A percentile compares a stretch with the other conserved stretches of the same genome.
Evolutionary conservation across 2,329 filamentous ascomycete genomes (phyloP).

Genomic region (Ophiostoma pallidulum): DNA sequence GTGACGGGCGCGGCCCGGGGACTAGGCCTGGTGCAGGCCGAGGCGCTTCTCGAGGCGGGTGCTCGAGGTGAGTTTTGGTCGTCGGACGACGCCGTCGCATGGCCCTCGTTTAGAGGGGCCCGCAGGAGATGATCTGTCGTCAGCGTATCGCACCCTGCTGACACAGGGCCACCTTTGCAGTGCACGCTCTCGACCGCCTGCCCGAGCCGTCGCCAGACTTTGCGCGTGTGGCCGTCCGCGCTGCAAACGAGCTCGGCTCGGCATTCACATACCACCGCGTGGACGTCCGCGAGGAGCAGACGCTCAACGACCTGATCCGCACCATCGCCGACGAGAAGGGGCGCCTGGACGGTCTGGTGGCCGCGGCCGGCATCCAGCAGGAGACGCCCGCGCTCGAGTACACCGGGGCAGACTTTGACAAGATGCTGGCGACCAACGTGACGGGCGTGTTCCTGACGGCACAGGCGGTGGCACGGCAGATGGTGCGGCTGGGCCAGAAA

Average conservation of each 20-base stretch:
- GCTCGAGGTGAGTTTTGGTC: slow-evolving; percentile 45
- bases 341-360: slow-evolving; percentile 69
- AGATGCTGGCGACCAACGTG: slow-evolving; percentile 76
- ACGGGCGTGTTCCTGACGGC: slow-evolving; percentile 81
- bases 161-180: no score
- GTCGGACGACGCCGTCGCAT: no score
- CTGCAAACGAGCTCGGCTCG: slow-evolving; percentile 54
- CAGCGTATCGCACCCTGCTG: no score
- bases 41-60: slow-evolving; percentile 71
- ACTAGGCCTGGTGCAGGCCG: slow-evolving; percentile 66
- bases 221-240: slow-evolving; percentile 52
- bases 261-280: slow-evolving; percentile 65
- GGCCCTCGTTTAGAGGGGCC: no score
- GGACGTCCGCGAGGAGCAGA: slow-evolving; percentile 64
- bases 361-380: slow-evolving; percentile 64
- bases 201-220: slow-evolving; percentile 50
- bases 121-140: no score
- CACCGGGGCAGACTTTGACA: slow-evolving; percentile 60
- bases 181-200: slow-evolving; percentile 58
- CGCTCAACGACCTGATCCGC: slow-evolving; percentile 57
- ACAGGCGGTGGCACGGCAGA: slow-evolving; percentile 75
- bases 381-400: slow-evolving; percentile 79
- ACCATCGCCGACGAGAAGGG: slow-evolving; percentile 61
- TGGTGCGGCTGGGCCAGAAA: slow-evolving; percentile 46
- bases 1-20: slow-evolving; percentile 71